Conservation (phyloP, 2,329 filamentous ascomycete species). For the Sporothrix dimorphospora region DNA sequence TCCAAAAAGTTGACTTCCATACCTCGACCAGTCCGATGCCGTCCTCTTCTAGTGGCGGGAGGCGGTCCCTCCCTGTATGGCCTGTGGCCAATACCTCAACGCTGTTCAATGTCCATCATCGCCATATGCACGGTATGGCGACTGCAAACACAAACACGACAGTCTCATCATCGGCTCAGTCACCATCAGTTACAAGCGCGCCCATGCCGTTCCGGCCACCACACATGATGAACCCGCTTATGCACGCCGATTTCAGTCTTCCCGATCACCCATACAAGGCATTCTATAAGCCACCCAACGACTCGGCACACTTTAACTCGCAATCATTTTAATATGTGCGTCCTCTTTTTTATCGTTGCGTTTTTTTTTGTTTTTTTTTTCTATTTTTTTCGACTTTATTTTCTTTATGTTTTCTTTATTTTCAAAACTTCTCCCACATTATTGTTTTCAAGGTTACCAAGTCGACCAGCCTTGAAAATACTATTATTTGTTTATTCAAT, state of each 20-base stretch:
- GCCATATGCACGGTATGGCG: background rate
- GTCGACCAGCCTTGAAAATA: background rate
- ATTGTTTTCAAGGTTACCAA: background rate
- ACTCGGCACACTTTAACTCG: conserved; percentile 28
- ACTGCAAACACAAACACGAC: background rate
- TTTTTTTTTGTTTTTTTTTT: background rate
- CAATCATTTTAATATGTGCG: conserved; percentile 13
- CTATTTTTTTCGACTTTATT: background rate
- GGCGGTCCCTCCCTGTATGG: background rate
- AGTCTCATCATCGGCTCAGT: background rate
- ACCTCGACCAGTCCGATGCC: background rate
- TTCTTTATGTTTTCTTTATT: background rate
- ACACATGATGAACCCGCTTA: conserved; percentile 66
- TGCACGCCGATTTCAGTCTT: conserved; percentile 72
- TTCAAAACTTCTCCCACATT: background rate
- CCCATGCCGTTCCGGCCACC: conserved; percentile 39
- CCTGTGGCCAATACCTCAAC: background rate
- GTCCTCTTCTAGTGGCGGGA: background rate
- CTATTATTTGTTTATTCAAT: background rate
- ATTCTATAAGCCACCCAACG: conserved; percentile 74
- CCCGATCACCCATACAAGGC: conserved; percentile 82
- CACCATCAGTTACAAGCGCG: conserved; percentile 30
- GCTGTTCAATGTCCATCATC: background rate
- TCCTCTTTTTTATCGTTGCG: too few species aligned
- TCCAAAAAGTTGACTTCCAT: background rate